Conservation (phyloP, 2,329 filamentous ascomycete species). For the Cladobotryum mycophilum region DNA sequence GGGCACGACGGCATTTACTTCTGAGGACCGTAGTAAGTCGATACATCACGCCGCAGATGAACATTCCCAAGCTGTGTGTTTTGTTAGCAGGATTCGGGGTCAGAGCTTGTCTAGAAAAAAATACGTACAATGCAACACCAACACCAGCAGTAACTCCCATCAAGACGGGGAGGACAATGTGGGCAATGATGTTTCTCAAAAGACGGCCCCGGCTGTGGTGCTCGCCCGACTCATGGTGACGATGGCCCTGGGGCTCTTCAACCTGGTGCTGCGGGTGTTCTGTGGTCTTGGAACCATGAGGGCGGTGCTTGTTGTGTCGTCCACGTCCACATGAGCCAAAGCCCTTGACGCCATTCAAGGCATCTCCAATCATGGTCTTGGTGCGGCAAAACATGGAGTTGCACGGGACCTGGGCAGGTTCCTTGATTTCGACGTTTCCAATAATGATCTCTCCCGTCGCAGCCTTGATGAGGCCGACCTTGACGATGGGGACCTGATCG, state of each 20-base stretch:
- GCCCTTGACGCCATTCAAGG: constrained; percentile 22
- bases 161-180: constrained; percentile 61
- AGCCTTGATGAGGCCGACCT: constrained; percentile 57
- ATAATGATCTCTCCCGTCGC: constrained; percentile 50
- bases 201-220: constrained; percentile 28
- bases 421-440: constrained; percentile 36
- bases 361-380: constrained; percentile 28
- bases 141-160: constrained; percentile 65
- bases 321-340: constrained; percentile 22
- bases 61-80: constrained; percentile 53
- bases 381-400: constrained; percentile 47
- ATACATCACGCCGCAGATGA: constrained; percentile 55
- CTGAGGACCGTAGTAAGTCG: constrained; percentile 49
- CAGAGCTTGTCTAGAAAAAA: neutral
- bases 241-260: constrained; percentile 13
- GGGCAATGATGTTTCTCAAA: constrained; percentile 50
- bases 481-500: constrained; percentile 47
- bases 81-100: constrained; percentile 21
- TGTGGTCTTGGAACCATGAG: constrained; percentile 12
- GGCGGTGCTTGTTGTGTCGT: constrained; percentile 9
- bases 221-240: constrained; percentile 17
- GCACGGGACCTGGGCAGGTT: constrained; percentile 28
- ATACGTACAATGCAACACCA: constrained; percentile 54
- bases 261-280: constrained; percentile 14
- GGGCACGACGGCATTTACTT: constrained; percentile 12